Percentiles rank a stretch among this genome's conserved stretches.
Conservation (phyloP, 495 filamentous ascomycete species). For the Trichoderma reesei region DNA sequence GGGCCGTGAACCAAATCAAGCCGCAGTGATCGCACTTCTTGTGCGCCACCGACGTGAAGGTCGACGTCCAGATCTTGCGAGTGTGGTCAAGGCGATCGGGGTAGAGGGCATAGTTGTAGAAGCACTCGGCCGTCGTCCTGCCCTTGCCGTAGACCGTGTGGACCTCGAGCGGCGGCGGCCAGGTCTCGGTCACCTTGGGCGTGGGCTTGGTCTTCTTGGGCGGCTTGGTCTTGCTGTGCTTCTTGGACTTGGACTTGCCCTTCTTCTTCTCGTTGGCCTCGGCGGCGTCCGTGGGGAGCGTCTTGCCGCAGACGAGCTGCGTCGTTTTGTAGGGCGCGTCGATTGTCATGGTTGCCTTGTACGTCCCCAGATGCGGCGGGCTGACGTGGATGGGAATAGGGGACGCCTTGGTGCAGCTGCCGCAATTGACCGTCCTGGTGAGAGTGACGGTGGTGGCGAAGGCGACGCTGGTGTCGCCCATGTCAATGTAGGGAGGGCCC, state of each 20-base stretch:
- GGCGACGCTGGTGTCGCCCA: conserved; percentile 7
- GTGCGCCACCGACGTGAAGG: not conserved
- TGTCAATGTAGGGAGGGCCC: conserved; percentile 3
- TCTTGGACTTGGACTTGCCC: no score
- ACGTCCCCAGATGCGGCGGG: no score
- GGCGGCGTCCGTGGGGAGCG: no score
- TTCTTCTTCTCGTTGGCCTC: no score
- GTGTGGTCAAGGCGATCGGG: not conserved
- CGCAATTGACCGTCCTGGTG: conserved; percentile 11
- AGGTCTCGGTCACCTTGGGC: no score
- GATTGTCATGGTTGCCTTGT: conserved; percentile 11
- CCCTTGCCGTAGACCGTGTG: no score
- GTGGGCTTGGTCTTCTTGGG: no score
- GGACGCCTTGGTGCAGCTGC: conserved; percentile 5
- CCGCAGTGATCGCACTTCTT: not conserved
- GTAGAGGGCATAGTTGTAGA: not conserved
- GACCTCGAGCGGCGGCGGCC: no score
- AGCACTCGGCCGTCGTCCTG: not conserved
- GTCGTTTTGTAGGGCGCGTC: not conserved
- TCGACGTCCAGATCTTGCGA: not conserved
- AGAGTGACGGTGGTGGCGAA: conserved; percentile 13
- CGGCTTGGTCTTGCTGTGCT: no score
- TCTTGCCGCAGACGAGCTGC: not conserved
- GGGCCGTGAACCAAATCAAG: not conserved
- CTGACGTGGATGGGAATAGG: not conserved